Evolutionary conservation across 805 yeast species (phyloP), one percentile per base, ranked within the genome.

Genomic region (Saccharomycopsis guyanensis): DNA sequence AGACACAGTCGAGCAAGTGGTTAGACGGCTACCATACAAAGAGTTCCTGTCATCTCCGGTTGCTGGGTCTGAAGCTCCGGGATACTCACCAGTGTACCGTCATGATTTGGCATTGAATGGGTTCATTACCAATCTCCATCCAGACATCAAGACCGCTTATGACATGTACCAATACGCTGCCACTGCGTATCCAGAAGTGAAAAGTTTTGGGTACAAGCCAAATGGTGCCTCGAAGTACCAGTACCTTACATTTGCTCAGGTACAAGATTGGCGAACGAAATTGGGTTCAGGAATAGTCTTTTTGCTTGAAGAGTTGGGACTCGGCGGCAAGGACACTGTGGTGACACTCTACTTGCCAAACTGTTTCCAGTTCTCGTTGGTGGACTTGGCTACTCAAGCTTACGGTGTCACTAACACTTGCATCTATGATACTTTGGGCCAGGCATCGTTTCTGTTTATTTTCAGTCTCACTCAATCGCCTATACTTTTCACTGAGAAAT

Each of bases 401-500:
- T 34, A 13, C n/a, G 12, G 13, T 8, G 12, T 13, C 13, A 59
- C 75, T 13, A 68, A 70, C 49, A 76, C 78, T 5, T 71, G 78
- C 3, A 58, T 76, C 19, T 76, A 76, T 55, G 80, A 76, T 50
- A 74, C 80, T 6, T 58, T 76, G 48, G 81, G 80, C 3, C 70
- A 78, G 1, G 70, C 69, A 38, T 72, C 89, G 3, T 72, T 86
- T 2, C 72, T 71, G 50, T 80, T 78, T 57, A 82, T 83, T 56
- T 64, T 83, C 58, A 66, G 65, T 39, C 61, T 79, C 47, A 78
- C 86, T 4, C 76, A 79, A 53, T 66, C 79, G 18, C 88, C 89
- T 35, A 61, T 71, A 33, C 60, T 76, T 24, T 63, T 76, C 15
- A 57, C 69, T 25, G 61, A 79, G 12, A 64, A 65, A 38, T 66